Evolutionary conservation across 345 rosid genomes (phyloP).

Genomic region (Euclidium syriacum): DNA sequence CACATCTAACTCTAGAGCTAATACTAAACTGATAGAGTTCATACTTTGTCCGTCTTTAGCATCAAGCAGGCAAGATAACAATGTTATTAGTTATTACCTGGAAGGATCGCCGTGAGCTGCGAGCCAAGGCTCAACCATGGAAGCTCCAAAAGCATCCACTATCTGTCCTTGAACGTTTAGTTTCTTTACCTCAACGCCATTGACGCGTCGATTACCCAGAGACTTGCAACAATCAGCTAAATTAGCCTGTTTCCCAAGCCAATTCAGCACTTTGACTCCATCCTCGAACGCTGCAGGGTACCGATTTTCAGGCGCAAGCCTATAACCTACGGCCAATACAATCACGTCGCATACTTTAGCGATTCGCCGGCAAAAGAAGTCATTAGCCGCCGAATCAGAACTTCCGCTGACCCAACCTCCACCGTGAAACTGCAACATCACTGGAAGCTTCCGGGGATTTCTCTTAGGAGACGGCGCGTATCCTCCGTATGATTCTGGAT

Average conservation of each 20-base stretch:
- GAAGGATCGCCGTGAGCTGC: constrained; percentile 74
- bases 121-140: constrained; percentile 82
- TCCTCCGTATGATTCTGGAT: constrained; percentile 44
- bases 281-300: constrained; percentile 85
- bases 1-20: constrained; percentile 3
- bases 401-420: constrained; percentile 89
- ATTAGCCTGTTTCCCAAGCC: constrained; percentile 80
- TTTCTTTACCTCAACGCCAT: constrained; percentile 34
- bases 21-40: not conserved
- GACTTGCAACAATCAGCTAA: constrained; percentile 48
- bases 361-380: constrained; percentile 63
- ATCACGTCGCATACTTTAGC: constrained; percentile 72
- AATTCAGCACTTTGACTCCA: constrained; percentile 69
- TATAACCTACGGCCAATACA: constrained; percentile 80
- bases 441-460: constrained; percentile 53
- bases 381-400: constrained; percentile 56
- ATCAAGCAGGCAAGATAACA: constrained; percentile 3
- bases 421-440: constrained; percentile 91
- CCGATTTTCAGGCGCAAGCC: constrained; percentile 78
- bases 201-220: constrained; percentile 29
- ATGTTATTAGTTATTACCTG: too few relatives aligned
- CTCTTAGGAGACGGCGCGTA: constrained; percentile 44
- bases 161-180: constrained; percentile 30
- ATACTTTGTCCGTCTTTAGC: not conserved
- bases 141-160: constrained; percentile 71